Evolutionary conservation across 2,329 filamentous ascomycete species (phyloP), one percentile per base, ranked within the genome.

Genomic region (Pseudovirgaria hyperparasitica): DNA sequence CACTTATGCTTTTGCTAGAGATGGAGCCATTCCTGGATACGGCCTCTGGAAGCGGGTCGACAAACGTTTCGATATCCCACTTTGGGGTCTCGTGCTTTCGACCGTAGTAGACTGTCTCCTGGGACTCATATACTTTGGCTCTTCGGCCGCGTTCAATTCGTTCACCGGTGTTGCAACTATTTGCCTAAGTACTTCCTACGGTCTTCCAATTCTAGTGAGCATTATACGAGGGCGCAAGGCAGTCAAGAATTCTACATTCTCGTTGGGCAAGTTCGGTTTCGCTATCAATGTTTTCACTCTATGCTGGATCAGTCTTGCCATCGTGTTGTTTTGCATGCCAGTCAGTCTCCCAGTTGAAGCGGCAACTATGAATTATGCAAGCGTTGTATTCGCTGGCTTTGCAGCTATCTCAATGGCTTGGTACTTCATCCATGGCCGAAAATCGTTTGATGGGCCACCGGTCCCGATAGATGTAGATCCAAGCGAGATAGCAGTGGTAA

Each of bases 91-190:
- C 5, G 57, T 73, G 3, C 61, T 86, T 2, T 82, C 77, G 0
- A 75, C 77, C 0, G 45, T 63, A 0, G 70, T 86, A 22, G 73
- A 80, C 48, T 78, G 72, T 38, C 55, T 85, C 8, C 63, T 86
- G 1, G 80, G 79, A 1, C 63, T 81, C 37, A 84, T 86, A 50
- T 86, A 82, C 57, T 82, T 86, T 37, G 81, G 81, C 7, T 80
- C 74, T 2, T 68, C 70, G 0, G 76, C 78, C 0, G 81, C 81
- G 0, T 86, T 86, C 58, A 79, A 77, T 59, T 76, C 72, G 7
- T 85, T 86, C 52, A 85, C 79, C 0, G 78, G 79, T 16, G 78
- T 84, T 1, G 80, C 79, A 2, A 85, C 79, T 4, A 84, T 86
- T 46, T 84, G 78, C 37, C 66, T 86, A 1, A 77, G 72, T 1